Evolutionary conservation across 1,284 basidiomycete genomes (phyloP).

Genomic region (Fomitopsis schrenkii): DNA sequence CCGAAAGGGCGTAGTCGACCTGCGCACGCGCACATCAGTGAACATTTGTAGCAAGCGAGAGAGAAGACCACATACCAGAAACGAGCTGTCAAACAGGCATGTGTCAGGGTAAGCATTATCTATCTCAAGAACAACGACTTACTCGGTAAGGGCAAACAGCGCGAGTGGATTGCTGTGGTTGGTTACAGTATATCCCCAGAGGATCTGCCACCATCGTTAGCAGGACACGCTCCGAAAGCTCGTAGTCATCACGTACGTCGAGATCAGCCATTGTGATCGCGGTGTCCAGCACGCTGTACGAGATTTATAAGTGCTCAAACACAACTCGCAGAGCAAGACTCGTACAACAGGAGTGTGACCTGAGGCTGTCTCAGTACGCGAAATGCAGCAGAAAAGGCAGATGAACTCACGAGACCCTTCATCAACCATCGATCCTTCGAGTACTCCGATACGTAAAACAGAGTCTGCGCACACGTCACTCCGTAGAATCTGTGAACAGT

Average conservation of each 20-base stretch:
- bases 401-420: background rate
- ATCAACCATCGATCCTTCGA: background rate
- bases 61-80: background rate
- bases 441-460: slow-evolving; percentile 1
- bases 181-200: background rate
- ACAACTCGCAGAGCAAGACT: background rate
- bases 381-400: background rate
- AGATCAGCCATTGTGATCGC: background rate
- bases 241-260: background rate
- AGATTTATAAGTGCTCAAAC: background rate
- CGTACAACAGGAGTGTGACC: background rate
- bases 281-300: background rate
- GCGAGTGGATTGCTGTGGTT: background rate
- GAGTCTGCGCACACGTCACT: background rate
- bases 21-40: background rate
- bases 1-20: slow-evolving; percentile 2
- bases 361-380: background rate
- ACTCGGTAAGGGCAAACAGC: background rate
- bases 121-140: background rate
- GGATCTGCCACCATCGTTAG: background rate
- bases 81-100: background rate
- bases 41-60: background rate
- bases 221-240: no score
- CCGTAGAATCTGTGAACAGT: background rate
- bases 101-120: background rate